phyloP scores from a whole-genome alignment of 1,284 basidiomycete species.

The Trichosporon faecale region DNA sequence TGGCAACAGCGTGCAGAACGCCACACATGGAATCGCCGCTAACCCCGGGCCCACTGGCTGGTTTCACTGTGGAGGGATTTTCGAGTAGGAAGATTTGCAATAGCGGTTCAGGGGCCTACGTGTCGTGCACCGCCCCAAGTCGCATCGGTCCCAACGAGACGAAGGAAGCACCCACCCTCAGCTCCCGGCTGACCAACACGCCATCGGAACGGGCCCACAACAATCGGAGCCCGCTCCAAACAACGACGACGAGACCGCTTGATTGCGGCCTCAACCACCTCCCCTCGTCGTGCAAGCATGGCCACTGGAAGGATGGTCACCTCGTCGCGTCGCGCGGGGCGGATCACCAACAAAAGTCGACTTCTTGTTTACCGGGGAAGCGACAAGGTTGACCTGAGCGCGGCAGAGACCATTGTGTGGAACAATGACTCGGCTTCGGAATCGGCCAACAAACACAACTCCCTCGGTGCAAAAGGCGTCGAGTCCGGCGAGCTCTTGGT shows the following conservation, averaged over 20 bases:
- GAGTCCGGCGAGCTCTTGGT: conserved; percentile 50
- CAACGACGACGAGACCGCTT: conserved; percentile 25
- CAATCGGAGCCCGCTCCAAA: conserved; percentile 23
- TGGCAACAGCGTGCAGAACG: neutral
- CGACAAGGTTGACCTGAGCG: conserved; percentile 71
- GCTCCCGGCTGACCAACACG: conserved; percentile 13
- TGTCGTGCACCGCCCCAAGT: conserved; percentile 11
- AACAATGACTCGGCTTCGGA: conserved; percentile 33
- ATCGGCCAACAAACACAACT: conserved; percentile 41
- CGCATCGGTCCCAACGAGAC: conserved; percentile 7
- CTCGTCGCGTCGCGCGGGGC: conserved; percentile 44
- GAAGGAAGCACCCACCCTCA: conserved; percentile 7
- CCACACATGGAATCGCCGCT: neutral
- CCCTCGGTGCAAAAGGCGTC: conserved; percentile 49
- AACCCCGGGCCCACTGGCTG: neutral
- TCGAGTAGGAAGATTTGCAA: conserved; percentile 7
- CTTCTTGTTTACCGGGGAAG: conserved; percentile 79
- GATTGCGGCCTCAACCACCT: conserved; percentile 19
- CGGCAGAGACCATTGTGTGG: conserved; percentile 69
- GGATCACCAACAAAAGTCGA: conserved; percentile 85
- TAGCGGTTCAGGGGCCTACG: conserved; percentile 10
- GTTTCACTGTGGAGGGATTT: neutral
- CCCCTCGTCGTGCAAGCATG: conserved; percentile 18
- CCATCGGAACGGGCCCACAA: conserved; percentile 15
- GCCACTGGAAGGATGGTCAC: conserved; percentile 35